Evolutionary conservation across 2,329 filamentous ascomycete species (phyloP).

Genomic region (Xylariaceae sp.): DNA sequence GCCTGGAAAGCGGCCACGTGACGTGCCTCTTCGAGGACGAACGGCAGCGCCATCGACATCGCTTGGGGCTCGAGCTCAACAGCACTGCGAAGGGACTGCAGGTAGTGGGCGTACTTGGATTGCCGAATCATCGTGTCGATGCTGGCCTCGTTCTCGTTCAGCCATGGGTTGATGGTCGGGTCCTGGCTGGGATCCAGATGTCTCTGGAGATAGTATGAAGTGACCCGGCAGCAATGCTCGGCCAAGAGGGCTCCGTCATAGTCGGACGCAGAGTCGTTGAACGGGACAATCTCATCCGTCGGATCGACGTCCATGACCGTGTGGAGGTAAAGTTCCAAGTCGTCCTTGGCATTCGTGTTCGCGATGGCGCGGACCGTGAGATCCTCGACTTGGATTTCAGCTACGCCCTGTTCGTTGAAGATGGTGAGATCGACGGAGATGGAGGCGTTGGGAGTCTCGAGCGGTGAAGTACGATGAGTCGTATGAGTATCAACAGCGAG

Average conservation of each 20-base stretch:
- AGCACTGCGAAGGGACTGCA: slow-evolving; percentile 29
- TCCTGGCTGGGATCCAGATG: neutral
- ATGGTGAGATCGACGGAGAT: slow-evolving; percentile 28
- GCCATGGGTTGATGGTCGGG: slow-evolving; percentile 4
- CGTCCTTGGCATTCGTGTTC: slow-evolving; percentile 27
- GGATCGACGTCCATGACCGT: slow-evolving; percentile 38
- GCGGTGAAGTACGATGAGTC: slow-evolving; percentile 12
- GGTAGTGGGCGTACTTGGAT: slow-evolving; percentile 30
- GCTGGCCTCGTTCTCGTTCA: slow-evolving; percentile 26
- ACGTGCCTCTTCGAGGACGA: slow-evolving; percentile 31
- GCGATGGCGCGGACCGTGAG: slow-evolving; percentile 27
- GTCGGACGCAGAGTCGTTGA: slow-evolving; percentile 1
- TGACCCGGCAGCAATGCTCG: slow-evolving; percentile 36
- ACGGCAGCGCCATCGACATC: slow-evolving; percentile 24
- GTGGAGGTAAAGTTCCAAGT: slow-evolving; percentile 30
- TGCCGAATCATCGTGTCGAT: slow-evolving; percentile 30
- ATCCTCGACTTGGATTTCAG: slow-evolving; percentile 29
- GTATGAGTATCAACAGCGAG: slow-evolving; percentile 34
- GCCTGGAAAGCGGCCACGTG: slow-evolving; percentile 29
- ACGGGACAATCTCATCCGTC: slow-evolving; percentile 33
- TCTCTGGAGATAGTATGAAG: slow-evolving; percentile 26
- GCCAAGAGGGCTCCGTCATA: slow-evolving; percentile 24
- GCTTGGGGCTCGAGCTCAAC: slow-evolving; percentile 16
- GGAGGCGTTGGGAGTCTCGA: slow-evolving; percentile 27
- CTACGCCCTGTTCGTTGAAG: slow-evolving; percentile 25